Percentiles rank a stretch among this genome's conserved stretches.
phyloP scores from a whole-genome alignment of 495 filamentous ascomycete genomes.

The Parathielavia appendiculata region DNA sequence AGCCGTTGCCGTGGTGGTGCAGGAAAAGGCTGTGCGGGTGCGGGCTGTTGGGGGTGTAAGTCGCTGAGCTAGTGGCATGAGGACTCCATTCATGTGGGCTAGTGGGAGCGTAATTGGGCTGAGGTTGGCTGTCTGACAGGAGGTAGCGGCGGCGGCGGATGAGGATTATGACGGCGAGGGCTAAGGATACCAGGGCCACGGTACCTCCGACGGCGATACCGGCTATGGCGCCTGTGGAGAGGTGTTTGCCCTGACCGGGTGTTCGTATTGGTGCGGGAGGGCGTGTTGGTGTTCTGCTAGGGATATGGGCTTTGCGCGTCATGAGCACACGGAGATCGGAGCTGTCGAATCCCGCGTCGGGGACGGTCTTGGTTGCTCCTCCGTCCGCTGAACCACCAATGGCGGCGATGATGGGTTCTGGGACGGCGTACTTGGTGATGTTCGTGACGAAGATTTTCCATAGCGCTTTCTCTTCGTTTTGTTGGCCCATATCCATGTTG shows the following conservation, averaged over 20 bases:
- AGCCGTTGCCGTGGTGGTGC: neutral
- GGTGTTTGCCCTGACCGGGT: neutral
- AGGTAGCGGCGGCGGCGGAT: constrained; percentile 13
- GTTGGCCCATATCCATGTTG: constrained; percentile 51
- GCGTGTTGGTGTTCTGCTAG: constrained; percentile 24
- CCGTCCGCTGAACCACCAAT: constrained; percentile 59
- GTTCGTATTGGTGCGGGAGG: constrained; percentile 12
- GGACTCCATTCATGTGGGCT: constrained; percentile 6
- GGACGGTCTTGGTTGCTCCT: constrained; percentile 62
- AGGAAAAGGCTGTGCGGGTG: constrained; percentile 10
- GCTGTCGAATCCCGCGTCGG: constrained; percentile 38
- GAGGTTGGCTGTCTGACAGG: neutral
- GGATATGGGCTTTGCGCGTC: constrained; percentile 28
- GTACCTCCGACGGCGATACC: constrained; percentile 27
- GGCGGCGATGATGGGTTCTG: constrained; percentile 50
- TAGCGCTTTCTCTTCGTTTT: constrained; percentile 30
- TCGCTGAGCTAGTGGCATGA: neutral
- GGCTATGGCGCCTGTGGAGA: constrained; percentile 29
- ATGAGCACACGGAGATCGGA: constrained; percentile 28
- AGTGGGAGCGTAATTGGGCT: neutral
- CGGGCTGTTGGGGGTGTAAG: constrained; percentile 9
- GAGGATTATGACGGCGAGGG: constrained; percentile 11
- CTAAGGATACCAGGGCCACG: constrained; percentile 8
- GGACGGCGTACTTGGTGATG: constrained; percentile 54
- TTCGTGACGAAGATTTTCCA: constrained; percentile 30